phyloP scores from a whole-genome alignment of 441 rosid species.

The Adansonia grandidieri region DNA sequence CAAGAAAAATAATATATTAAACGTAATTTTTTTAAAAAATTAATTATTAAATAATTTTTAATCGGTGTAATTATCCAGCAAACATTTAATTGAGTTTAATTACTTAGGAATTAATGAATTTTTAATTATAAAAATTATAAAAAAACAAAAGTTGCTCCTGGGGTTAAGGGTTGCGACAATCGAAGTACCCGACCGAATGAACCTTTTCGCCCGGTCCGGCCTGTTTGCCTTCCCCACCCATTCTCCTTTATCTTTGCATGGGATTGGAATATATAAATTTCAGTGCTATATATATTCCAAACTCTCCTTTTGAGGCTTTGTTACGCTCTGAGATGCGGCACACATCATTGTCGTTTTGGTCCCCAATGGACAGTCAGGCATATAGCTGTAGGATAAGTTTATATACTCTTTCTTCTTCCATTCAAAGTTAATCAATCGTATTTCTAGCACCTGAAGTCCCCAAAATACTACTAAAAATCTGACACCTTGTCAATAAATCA shows the following conservation, averaged over 20 bases:
- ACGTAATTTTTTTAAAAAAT: too few species aligned
- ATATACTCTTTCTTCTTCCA: too few species aligned
- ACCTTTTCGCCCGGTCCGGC: slow-evolving; percentile 30
- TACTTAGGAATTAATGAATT: neutral
- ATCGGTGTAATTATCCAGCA: too few species aligned
- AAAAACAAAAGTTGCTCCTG: slow-evolving; percentile 29
- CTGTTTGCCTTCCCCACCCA: slow-evolving; percentile 36
- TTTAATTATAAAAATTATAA: neutral
- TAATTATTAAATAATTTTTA: too few species aligned
- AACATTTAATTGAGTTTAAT: neutral
- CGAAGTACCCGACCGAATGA: slow-evolving; percentile 49
- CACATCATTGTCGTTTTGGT: neutral
- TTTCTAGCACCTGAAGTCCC: too few species aligned
- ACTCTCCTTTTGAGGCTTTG: slow-evolving; percentile 33
- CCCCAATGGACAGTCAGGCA: neutral
- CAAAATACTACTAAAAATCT: too few species aligned
- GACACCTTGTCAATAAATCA: too few species aligned
- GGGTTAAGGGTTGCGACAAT: slow-evolving; percentile 34
- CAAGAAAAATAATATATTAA: too few species aligned
- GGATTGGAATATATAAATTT: neutral
- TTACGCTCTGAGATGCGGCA: neutral
- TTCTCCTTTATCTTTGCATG: slow-evolving; percentile 48
- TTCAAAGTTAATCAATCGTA: too few species aligned
- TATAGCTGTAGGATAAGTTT: neutral
- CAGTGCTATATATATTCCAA: slow-evolving; percentile 16